Base-by-base conservation (phyloP, 2,329 filamentous ascomycete genomes). In the Byssoonygena ceratinophila region DNA sequence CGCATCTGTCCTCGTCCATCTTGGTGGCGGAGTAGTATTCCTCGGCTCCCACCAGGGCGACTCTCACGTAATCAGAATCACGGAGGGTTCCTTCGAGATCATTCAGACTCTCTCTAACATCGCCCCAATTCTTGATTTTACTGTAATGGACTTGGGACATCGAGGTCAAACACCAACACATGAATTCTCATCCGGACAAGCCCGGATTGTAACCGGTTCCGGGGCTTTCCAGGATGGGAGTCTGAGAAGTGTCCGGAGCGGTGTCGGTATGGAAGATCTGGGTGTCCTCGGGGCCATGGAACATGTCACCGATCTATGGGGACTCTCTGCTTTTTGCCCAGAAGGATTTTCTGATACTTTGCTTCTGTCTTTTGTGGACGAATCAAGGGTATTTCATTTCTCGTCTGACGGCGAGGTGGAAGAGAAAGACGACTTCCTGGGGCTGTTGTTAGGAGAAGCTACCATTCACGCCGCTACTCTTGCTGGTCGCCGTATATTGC, bases 61-160 rank as follows among this genome's bases (percentile, higher is more conserved):
- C 66, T 94, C 88, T 1, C 89, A 96, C 64, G 76, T 97, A 7
- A 78, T 92, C 45, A 76, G 74, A 46, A 77, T 89, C 51, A 67
- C 72, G 41, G 75, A 78, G 49, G 74, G 83, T 29, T 77, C 75
- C 0, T 74, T 90, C 54, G 74, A 83, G 45, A 68, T 90, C 3
- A 67, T 92, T 8, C 88, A 95, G 63, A 84, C 81, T 0, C 76
- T 94, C 52, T 73, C 80, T 2, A 98, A 95, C 63, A 87, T 97
- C 60, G 89, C 86, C 0, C 92, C 92, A 0, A 86, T 98, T 39
- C 71, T 97, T 36, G 92, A 98, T 65, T 96, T 98, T 60, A 84
- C 86, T 0, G 81, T 98, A 14, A 95, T 97, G 88, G 92, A 97
- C 63, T 85, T 97, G 76, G 91, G 90, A 0, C 90, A 88, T 60